A percentile compares a stretch with the other conserved stretches of the same genome.
Evolutionary conservation across 345 rosid species (phyloP).

Genomic region (Moringa oleifera): DNA sequence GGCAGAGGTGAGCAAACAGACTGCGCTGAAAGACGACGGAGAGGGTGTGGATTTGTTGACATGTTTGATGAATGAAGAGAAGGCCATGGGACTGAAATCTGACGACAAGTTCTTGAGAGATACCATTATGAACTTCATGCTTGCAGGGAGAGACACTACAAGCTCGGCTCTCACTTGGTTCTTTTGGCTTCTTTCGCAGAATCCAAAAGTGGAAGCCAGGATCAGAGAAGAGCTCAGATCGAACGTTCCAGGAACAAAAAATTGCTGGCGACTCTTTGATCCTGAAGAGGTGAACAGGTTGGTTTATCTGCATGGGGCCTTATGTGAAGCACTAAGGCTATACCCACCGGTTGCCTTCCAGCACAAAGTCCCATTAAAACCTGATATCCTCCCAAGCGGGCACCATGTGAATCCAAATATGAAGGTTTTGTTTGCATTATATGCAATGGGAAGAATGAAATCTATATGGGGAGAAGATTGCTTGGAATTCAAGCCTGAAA

Average conservation of each 20-base stretch:
- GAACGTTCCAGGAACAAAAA: conserved; percentile 1
- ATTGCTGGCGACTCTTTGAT: conserved; percentile 1
- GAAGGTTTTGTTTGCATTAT: conserved; percentile 24
- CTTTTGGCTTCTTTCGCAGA: conserved; percentile 38
- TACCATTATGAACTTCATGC: conserved; percentile 39
- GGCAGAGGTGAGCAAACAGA: conserved; percentile 14
- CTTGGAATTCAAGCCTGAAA: conserved; percentile 26
- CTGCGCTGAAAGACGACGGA: neutral
- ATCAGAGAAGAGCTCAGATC: conserved; percentile 41
- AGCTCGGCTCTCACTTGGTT: conserved; percentile 43
- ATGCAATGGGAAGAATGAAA: conserved; percentile 31
- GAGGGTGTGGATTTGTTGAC: conserved; percentile 32
- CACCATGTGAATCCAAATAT: conserved; percentile 24
- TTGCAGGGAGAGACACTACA: conserved; percentile 52
- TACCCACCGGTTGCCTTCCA: conserved; percentile 31
- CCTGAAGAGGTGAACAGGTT: conserved; percentile 14
- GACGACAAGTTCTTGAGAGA: conserved; percentile 49
- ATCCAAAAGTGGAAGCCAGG: conserved; percentile 24
- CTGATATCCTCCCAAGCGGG: conserved; percentile 26
- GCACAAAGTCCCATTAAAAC: conserved; percentile 22
- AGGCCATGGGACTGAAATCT: conserved; percentile 1
- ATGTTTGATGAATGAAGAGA: conserved; percentile 28
- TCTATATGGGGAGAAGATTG: conserved; percentile 32
- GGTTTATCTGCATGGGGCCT: conserved; percentile 22
- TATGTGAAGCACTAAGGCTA: conserved; percentile 28